Evolutionary conservation across 1,139 yeast species (phyloP).

Genomic region (Suhomyces bolitotheri): DNA sequence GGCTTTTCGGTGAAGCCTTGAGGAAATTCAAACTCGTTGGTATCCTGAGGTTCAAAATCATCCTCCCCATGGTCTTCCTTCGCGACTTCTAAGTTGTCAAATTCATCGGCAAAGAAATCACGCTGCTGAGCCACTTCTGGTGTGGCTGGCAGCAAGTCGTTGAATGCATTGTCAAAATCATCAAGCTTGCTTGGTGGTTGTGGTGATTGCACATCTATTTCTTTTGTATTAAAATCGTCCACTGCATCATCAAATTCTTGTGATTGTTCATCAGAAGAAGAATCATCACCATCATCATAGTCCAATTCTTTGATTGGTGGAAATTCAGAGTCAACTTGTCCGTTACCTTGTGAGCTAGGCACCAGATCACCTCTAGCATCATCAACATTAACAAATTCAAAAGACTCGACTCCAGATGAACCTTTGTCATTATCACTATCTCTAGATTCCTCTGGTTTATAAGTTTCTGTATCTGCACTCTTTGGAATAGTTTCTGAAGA

Average conservation of each 20-base stretch:
- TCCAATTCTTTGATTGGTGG: conserved; percentile 73
- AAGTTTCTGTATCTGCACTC: conserved; percentile 20
- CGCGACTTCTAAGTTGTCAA: conserved; percentile 50
- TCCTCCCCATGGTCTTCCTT: conserved; percentile 38
- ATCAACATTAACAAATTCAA: conserved; percentile 52
- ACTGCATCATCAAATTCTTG: conserved; percentile 43
- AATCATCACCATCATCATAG: conserved; percentile 55
- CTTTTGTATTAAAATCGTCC: conserved; percentile 32
- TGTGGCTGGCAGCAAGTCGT: conserved; percentile 42
- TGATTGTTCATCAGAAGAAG: conserved; percentile 32
- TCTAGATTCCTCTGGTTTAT: conserved; percentile 21
- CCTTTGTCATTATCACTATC: conserved; percentile 43
- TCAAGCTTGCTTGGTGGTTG: conserved; percentile 27
- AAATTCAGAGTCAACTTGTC: conserved; percentile 48
- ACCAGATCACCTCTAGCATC: conserved; percentile 30
- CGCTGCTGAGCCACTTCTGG: conserved; percentile 23
- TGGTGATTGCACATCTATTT: conserved; percentile 13
- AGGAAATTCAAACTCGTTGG: conserved; percentile 28
- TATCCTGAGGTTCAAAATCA: conserved; percentile 17
- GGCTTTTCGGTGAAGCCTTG: conserved; percentile 40
- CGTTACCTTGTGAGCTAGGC: conserved; percentile 5
- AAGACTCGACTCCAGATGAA: conserved; percentile 47
- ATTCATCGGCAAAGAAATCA: conserved; percentile 50
- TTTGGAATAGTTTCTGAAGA: conserved; percentile 21
- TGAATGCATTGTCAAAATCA: conserved; percentile 41